Base-by-base conservation (phyloP, 768 basidiomycete species). In the Steccherinum ochraceum region DNA sequence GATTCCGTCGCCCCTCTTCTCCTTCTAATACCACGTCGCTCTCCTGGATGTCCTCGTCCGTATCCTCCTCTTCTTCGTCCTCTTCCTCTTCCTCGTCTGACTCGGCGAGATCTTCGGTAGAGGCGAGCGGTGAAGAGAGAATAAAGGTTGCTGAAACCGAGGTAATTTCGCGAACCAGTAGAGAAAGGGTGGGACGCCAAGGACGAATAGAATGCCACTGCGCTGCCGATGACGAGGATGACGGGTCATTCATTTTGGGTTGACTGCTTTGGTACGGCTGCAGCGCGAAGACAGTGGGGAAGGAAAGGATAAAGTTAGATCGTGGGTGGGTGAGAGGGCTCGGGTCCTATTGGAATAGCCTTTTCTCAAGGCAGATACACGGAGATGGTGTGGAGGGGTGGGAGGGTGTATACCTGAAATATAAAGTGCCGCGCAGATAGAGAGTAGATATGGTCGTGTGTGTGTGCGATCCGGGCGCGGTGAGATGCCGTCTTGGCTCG, bases 81-180 rank as follows among this genome's bases (percentile, higher is more conserved):
- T 56, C 57, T 43, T 59, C 57, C 47, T 56, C 45, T 40, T 7
- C 18, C 21, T 7, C 41, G 55, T n/a, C 43, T 57, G 30, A 4
- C 69, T 72, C 4, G 75, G 67, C 69, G 45, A 78, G 58, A 70
- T n/a, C 69, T 30, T 57, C 52, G 40, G 54, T 40, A 30, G 71
- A 68, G 24, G 64, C 62, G 35, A 74, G 69, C 52, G 77, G 64
- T 3, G 71, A 68, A 7, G 83, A 80, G 20, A 92, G 75, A 53
- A 85, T 76, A 61, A 92, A 90, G 0, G 88, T 90, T 7, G 80
- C 87, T 1, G 89, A 90, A 40, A 91, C 89, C 0, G 89, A 91
- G 20, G 90, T 89, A 46, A 92, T 83, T 71, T 92, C 89, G 40
- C 80, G 77, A 40, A 90, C 84, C 12, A 76, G 69, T 12, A 92